These are phyloP conservation scores for Spathaspora arborariae DNA, from an alignment of 805 yeast species.

Conservation along the genomic window DNA sequence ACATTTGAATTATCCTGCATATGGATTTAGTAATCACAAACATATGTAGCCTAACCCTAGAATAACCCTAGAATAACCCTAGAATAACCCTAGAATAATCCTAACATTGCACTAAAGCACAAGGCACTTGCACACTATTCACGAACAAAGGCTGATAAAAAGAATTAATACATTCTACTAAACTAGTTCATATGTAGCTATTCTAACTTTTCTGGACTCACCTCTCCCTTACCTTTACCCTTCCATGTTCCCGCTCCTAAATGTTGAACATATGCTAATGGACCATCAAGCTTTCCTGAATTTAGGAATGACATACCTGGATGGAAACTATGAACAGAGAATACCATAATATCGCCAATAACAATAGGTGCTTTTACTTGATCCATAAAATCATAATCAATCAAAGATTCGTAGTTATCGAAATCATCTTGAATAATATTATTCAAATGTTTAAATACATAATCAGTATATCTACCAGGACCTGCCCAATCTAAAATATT, in stretches of 20 bases:
- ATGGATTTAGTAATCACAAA: too few relatives aligned
- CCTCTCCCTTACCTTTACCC: too few relatives aligned
- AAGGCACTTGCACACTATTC: too few relatives aligned
- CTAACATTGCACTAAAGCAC: too few relatives aligned
- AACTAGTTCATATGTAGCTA: too few relatives aligned
- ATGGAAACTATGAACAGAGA: conserved; percentile 70
- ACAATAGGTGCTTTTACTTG: conserved; percentile 51
- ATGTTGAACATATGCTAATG: conserved; percentile 84
- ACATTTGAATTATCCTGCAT: too few relatives aligned
- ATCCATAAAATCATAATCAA: conserved; percentile 55
- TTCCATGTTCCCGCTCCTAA: conserved; percentile 69
- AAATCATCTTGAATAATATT: conserved; percentile 27
- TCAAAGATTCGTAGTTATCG: conserved; percentile 20
- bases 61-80: too few relatives aligned
- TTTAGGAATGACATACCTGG: conserved; percentile 39
- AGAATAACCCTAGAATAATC: too few relatives aligned
- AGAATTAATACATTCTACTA: too few relatives aligned
- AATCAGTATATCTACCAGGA: conserved; percentile 92
- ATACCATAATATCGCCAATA: conserved; percentile 63
- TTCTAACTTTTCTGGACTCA: too few relatives aligned
- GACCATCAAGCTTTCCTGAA: conserved; percentile 85
- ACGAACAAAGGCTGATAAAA: too few relatives aligned
- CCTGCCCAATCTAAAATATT: conserved; percentile 96
- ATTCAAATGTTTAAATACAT: conserved; percentile 64
- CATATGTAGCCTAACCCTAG: too few relatives aligned